Conservation (phyloP, 2,329 filamentous ascomycete species). For the Talaromyces sp. region DNA sequence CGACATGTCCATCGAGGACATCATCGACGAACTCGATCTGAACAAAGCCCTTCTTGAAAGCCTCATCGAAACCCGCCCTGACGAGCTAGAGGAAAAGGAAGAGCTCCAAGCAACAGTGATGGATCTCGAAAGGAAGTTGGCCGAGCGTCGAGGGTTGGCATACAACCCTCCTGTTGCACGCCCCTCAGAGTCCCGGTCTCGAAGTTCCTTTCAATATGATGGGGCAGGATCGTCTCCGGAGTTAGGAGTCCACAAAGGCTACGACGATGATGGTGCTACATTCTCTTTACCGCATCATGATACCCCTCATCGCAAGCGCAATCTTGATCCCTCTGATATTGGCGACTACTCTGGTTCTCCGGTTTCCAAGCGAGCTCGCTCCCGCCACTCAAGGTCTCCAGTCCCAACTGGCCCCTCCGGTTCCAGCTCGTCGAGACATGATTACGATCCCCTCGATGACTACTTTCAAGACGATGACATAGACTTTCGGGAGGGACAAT, state of each 20-base stretch:
- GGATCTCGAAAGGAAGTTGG: slow-evolving; percentile 26
- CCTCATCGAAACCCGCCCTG: slow-evolving; percentile 26
- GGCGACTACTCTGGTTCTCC: slow-evolving; percentile 3
- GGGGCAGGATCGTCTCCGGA: slow-evolving; percentile 9
- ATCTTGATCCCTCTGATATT: background rate
- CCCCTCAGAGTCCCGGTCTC: background rate
- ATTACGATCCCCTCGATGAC: slow-evolving; percentile 11
- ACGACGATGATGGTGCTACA: background rate
- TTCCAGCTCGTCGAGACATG: background rate
- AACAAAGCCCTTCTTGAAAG: slow-evolving; percentile 32
- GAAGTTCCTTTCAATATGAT: slow-evolving; percentile 20
- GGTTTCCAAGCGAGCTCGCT: slow-evolving; percentile 12
- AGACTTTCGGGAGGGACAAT: slow-evolving; percentile 28
- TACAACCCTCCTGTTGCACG: slow-evolving; percentile 3
- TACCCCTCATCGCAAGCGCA: slow-evolving; percentile 1
- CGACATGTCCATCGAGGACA: slow-evolving; percentile 22
- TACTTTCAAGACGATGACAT: slow-evolving; percentile 28
- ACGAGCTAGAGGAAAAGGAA: slow-evolving; percentile 24
- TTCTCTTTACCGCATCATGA: background rate
- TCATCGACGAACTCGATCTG: slow-evolving; percentile 33
- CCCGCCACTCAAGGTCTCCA: background rate
- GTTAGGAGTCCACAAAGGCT: background rate
- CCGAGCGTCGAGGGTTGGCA: slow-evolving; percentile 22
- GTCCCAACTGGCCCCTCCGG: background rate
- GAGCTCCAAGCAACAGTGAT: slow-evolving; percentile 29